phyloP scores from a whole-genome alignment of 495 filamentous ascomycete genomes.

The Xylaria grammica region DNA sequence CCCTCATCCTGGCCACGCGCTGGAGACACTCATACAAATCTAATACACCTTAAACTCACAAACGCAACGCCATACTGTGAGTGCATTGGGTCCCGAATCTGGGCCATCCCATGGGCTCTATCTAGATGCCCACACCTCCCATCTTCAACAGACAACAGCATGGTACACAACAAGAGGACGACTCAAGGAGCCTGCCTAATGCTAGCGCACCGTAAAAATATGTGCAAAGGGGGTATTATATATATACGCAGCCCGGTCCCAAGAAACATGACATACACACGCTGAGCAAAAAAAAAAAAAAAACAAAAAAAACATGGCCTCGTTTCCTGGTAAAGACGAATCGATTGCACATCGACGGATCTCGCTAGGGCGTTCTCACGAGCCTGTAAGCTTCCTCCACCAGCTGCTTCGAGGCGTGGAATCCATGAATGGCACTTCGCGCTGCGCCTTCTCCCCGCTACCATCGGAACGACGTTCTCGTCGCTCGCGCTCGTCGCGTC shows the following conservation, averaged over 20 bases:
- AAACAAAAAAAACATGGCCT: conserved; percentile 11
- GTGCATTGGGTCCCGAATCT: background rate
- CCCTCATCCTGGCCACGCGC: background rate
- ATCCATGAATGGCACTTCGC: conserved; percentile 47
- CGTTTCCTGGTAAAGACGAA: background rate
- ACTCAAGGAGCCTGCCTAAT: background rate
- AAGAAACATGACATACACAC: conserved; percentile 5
- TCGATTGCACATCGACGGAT: background rate
- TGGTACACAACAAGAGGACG: background rate
- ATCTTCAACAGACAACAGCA: background rate
- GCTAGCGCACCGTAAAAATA: background rate
- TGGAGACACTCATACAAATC: background rate
- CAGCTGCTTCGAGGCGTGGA: conserved; percentile 57
- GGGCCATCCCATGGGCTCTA: background rate
- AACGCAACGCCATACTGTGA: background rate
- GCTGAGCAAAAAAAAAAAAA: conserved; percentile 17
- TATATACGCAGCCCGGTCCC: conserved; percentile 14
- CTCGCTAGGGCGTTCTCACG: background rate
- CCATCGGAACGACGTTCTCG: conserved; percentile 50
- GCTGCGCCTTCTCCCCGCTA: conserved; percentile 44
- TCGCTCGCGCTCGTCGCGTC: conserved; percentile 49
- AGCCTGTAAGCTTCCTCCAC: conserved; percentile 56
- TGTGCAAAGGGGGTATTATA: conserved; percentile 1
- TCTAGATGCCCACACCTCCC: background rate
- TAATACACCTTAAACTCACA: background rate